These are phyloP conservation scores for Delphinella strobiligena DNA, from an alignment of 2,329 filamentous ascomycete species.

Conservation along the genomic window DNA sequence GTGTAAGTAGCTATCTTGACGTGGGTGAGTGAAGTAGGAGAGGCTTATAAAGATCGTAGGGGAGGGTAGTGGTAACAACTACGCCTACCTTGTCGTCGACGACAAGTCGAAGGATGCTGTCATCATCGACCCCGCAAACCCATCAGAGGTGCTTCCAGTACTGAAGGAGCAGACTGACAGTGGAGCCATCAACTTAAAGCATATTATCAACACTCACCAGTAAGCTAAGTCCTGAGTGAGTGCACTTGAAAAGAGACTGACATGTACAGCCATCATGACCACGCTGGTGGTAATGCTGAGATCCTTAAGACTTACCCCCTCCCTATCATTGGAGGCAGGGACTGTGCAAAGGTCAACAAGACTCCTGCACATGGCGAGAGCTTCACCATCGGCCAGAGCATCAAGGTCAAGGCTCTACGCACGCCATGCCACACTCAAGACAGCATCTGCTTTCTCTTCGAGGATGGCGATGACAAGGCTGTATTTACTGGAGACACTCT, in stretches of 20 bases:
- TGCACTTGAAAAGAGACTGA: neutral
- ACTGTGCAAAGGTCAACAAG: constrained; percentile 68
- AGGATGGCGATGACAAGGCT: constrained; percentile 64
- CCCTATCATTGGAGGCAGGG: constrained; percentile 74
- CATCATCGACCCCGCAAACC: constrained; percentile 70
- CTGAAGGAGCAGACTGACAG: constrained; percentile 61
- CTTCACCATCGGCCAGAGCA: constrained; percentile 70
- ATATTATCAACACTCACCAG: constrained; percentile 96
- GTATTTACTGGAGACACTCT: constrained; percentile 96
- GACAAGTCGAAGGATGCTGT: constrained; percentile 38
- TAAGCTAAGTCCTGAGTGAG: constrained; percentile 35
- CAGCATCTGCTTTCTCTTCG: constrained; percentile 88
- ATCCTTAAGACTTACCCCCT: constrained; percentile 54
- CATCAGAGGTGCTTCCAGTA: constrained; percentile 56
- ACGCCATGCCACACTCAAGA: constrained; percentile 98
- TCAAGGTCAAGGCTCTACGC: constrained; percentile 76
- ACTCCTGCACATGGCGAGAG: constrained; percentile 64
- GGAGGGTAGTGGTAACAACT: constrained; percentile 70
- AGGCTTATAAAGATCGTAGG: constrained; percentile 33
- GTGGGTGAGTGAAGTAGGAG: neutral
- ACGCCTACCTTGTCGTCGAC: constrained; percentile 54
- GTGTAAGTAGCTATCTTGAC: constrained; percentile 45
- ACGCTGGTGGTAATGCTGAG: constrained; percentile 81
- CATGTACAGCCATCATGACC: constrained; percentile 68
- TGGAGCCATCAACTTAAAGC: constrained; percentile 68